Base-by-base conservation (phyloP, 352 stramenopile species). In the Phytophthora crassamura region DNA sequence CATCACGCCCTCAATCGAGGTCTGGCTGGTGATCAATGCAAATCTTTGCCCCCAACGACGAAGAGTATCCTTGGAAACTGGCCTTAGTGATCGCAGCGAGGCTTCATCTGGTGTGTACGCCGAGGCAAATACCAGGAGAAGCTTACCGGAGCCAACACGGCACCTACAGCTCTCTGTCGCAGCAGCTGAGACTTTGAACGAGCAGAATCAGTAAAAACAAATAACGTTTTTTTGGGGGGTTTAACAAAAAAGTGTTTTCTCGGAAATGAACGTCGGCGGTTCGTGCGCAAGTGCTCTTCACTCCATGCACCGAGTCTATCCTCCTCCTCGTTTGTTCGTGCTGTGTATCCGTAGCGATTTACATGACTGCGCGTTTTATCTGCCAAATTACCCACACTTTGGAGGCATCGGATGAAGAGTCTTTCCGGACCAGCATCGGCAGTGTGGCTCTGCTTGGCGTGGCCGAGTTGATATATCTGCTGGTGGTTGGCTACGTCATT, bases 381-480 rank as follows among this genome's bases (percentile, higher is more conserved):
- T 72, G 1, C 45, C n/a, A n/a, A n/a, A n/a, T n/a, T n/a, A n/a
- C n/a, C n/a, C n/a, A n/a, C n/a, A n/a, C n/a, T n/a, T n/a, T n/a
- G n/a, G 45, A 52, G 5, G 10, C 38, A 3, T n/a, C 63, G 6
- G 42, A 65, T 20, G 55, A 46, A 20, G 46, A 33, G n/a, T 30
- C 34, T 11, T 32, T 66, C 8, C 32, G 15, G 28, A 36, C 16
- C 8, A 57, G 58, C 30, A 32, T 63, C 4, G 16, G 33, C 3
- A 67, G 18, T 25, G 20, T 73, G 5, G 39, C 36, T 4, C 10
- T 58, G 38, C 58, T 58, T 32, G 46, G 35, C 12, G 51, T 52
- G 40, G 40, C 64, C 4, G 52, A 74, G n/a, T 49, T 65, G 18
- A 11, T 59, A 10, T 61, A 33, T 0, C 11, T 73, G 20, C 16